These are phyloP conservation scores for Chlamydomonas sp. DNA, from an alignment of 139 green algal genomes.

Conservation along the genomic window DNA sequence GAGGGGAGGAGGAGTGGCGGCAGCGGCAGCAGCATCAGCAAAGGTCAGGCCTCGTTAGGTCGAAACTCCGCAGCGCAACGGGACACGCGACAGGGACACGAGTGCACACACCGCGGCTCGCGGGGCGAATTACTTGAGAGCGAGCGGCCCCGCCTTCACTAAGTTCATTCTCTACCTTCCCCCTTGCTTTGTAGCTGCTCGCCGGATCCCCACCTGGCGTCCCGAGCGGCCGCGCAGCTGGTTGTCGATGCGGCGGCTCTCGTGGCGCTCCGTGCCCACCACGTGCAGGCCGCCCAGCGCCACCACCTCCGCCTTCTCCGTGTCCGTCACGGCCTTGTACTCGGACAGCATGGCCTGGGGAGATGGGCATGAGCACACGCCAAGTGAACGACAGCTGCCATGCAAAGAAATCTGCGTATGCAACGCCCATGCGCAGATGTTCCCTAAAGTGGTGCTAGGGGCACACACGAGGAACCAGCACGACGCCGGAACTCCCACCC, in stretches of 20 bases:
- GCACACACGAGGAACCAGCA: not conserved
- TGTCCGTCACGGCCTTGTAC: conserved; percentile 88
- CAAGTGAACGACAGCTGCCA: no score
- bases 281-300: conserved; percentile 94
- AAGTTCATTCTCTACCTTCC: no score
- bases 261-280: conserved; percentile 96
- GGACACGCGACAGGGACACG: no score
- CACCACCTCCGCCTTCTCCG: conserved; percentile 87
- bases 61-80: no score
- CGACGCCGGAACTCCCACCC: no score
- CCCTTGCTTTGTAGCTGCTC: no score
- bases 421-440: no score
- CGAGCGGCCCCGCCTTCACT: no score
- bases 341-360: conserved; percentile 78
- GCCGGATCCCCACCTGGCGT: conserved; percentile 32
- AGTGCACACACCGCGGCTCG: no score
- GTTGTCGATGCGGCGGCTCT: conserved; percentile 98
- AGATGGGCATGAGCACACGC: conserved; percentile 6
- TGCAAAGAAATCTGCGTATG: no score
- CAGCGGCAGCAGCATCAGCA: conserved; percentile 1
- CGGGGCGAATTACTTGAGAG: no score
- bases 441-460: no score
- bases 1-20: not conserved
- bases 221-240: conserved; percentile 89
- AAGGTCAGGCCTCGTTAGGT: not conserved